These are phyloP conservation scores for Pleurotus ostreatus DNA, from an alignment of 768 basidiomycete genomes.

Conservation along the genomic window DNA sequence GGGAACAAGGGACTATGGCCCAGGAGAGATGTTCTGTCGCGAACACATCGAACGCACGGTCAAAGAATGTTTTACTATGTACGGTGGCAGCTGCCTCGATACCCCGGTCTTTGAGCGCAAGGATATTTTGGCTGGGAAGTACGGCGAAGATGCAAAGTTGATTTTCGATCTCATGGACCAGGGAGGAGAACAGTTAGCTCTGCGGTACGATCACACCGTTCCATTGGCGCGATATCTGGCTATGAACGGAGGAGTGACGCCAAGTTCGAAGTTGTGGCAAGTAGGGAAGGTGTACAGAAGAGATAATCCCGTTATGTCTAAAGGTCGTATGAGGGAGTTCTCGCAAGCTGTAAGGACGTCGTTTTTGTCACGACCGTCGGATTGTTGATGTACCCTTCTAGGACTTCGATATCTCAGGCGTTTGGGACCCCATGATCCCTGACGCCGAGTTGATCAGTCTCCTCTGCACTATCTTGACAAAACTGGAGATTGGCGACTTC, in stretches of 20 bases:
- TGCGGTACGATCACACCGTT: slow-evolving; percentile 96
- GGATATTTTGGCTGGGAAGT: slow-evolving; percentile 93
- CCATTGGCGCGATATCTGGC: slow-evolving; percentile 94
- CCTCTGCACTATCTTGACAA: slow-evolving; percentile 74
- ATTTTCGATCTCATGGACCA: slow-evolving; percentile 98
- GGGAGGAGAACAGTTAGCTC: slow-evolving; percentile 91
- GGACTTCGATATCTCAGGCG: slow-evolving; percentile 95
- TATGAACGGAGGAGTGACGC: slow-evolving; percentile 82
- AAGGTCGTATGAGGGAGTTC: slow-evolving; percentile 98
- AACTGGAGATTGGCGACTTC: slow-evolving; percentile 90
- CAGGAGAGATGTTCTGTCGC: slow-evolving; percentile 88
- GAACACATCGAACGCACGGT: slow-evolving; percentile 87
- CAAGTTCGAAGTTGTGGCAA: slow-evolving; percentile 88
- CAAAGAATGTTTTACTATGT: slow-evolving; percentile 82
- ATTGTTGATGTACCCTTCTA: slow-evolving; percentile 20
- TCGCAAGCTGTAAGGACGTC: slow-evolving; percentile 77
- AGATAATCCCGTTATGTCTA: slow-evolving; percentile 96
- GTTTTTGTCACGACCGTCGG: neutral
- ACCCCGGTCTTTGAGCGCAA: slow-evolving; percentile 98
- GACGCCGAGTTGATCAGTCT: slow-evolving; percentile 89
- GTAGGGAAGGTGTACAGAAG: slow-evolving; percentile 98
- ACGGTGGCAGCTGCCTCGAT: slow-evolving; percentile 90
- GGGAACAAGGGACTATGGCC: slow-evolving; percentile 95
- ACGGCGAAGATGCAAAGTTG: slow-evolving; percentile 95
- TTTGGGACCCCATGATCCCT: slow-evolving; percentile 95